Percentiles rank a stretch among this genome's conserved stretches.
Conservation (phyloP, 2,329 filamentous ascomycete species). For the Samsoniella hepiali region DNA sequence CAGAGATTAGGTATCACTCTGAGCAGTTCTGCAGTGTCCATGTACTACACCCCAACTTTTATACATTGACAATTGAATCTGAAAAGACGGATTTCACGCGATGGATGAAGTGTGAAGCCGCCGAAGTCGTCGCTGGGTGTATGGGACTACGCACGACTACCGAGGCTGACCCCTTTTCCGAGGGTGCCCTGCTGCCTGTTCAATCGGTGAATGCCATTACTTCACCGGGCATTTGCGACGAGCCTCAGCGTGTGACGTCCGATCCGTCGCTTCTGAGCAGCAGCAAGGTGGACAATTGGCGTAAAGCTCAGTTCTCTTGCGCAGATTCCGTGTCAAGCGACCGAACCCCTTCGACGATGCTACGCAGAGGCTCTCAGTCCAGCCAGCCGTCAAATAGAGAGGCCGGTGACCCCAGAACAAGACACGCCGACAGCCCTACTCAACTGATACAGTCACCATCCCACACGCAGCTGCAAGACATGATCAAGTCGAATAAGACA, state of each 20-base stretch:
- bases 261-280: conserved; percentile 42
- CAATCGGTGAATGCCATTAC: conserved; percentile 21
- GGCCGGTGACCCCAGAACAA: conserved; percentile 39
- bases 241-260: conserved; percentile 24
- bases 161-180: conserved; percentile 27
- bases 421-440: conserved; percentile 58
- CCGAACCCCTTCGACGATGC: conserved; percentile 35
- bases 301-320: conserved; percentile 51
- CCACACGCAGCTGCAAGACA: conserved; percentile 56
- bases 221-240: conserved; percentile 29
- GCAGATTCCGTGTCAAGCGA: conserved; percentile 42
- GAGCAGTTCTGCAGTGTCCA: conserved; percentile 72
- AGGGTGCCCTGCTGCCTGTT: conserved; percentile 25
- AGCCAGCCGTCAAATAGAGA: conserved; percentile 50
- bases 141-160: conserved; percentile 58
- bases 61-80: conserved; percentile 72
- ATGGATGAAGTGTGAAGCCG: conserved; percentile 76
- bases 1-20: conserved; percentile 71
- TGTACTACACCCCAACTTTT: conserved; percentile 80
- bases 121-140: conserved; percentile 77
- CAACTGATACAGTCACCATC: conserved; percentile 46
- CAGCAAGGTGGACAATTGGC: conserved; percentile 45
- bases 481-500: conserved; percentile 58
- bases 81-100: conserved; percentile 73
- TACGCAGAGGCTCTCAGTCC: conserved; percentile 46